Base-by-base conservation (phyloP, 2,329 filamentous ascomycete genomes). In the Monosporascus sp. region DNA sequence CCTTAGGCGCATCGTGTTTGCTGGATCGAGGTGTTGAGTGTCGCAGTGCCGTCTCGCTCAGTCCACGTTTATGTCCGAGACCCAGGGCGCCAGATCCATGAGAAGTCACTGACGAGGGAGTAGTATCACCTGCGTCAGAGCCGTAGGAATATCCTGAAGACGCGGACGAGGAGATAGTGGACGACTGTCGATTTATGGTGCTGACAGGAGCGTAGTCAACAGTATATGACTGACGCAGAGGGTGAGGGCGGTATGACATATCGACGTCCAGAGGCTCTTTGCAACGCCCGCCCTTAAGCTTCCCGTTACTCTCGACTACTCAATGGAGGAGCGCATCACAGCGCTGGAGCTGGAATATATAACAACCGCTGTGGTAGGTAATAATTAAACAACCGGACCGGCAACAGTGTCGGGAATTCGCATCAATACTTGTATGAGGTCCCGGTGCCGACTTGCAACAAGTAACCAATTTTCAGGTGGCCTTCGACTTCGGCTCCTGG, bases 61-160 rank as follows among this genome's bases (percentile, higher is more conserved):
- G 80, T 56, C 88, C 88, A 68, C 90, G 84, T 69, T 85, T 88
- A 66, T 93, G 90, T 48, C 79, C 78, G 56, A 71, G 64, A 36
- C 52, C 61, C 27, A 60, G 59, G 55, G 68, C 67, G 55, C 71
- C 70, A 68, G 83, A 82, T 46, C 76, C 76, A 67, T 82, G 84
- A 36, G 89, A 90, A n/a, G 80, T 80, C 58, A 84, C 80, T 34
- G 90, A 93, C 19, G 87, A 90, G 60, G 87, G 76, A 48, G 88
- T 88, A 69, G 86, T 90, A 44, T 85, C 81, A 58, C 75, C 77
- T 16, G 69, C 66, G 41, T 74, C 73, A 2, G 84, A 85, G 49
- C 71, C 64, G 53, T 78, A 76, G 1, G 86, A 88, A 67, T 85
- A 87, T 52, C 78, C 81, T 3, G 86, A 88, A 3, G 87, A 91